Conservation (phyloP, 2,329 filamentous ascomycete species). For the Sarocladium brachiariae region DNA sequence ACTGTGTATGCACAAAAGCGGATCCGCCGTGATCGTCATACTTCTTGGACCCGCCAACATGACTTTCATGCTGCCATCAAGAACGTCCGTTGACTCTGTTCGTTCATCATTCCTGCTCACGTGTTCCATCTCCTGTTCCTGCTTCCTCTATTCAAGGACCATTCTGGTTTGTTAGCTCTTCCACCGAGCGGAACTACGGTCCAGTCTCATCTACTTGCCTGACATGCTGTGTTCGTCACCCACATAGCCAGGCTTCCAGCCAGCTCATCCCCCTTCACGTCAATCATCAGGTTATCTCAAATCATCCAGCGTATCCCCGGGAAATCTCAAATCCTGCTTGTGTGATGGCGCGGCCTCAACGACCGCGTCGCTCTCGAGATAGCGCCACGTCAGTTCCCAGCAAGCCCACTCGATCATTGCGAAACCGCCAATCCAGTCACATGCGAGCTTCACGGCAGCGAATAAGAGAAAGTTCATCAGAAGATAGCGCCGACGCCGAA, state of each 20-base stretch:
- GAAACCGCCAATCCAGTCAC: not conserved
- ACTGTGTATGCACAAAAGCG: slow-evolving; percentile 8
- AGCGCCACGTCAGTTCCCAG: not conserved
- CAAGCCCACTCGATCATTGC: not conserved
- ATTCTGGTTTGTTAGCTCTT: not conserved
- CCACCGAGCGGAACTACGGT: too few relatives aligned
- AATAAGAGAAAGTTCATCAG: slow-evolving; percentile 4
- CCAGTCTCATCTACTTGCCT: not conserved
- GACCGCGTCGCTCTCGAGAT: not conserved
- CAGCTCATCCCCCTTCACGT: not conserved
- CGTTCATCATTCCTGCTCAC: not conserved
- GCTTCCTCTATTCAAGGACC: not conserved
- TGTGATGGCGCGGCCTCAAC: not conserved
- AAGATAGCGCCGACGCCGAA: slow-evolving; percentile 5
- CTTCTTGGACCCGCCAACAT: not conserved
- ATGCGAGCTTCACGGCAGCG: slow-evolving; percentile 3
- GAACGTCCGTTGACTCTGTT: not conserved
- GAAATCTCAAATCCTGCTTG: not conserved
- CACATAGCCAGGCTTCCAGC: not conserved
- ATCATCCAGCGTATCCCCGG: too few relatives aligned
- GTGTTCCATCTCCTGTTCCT: not conserved
- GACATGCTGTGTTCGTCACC: not conserved
- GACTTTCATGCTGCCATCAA: slow-evolving; percentile 3
- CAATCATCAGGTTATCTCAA: not conserved
- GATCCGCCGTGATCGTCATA: not conserved